phyloP scores from a whole-genome alignment of 2,329 filamentous ascomycete genomes.

The Aspergillus hiratsukae region DNA sequence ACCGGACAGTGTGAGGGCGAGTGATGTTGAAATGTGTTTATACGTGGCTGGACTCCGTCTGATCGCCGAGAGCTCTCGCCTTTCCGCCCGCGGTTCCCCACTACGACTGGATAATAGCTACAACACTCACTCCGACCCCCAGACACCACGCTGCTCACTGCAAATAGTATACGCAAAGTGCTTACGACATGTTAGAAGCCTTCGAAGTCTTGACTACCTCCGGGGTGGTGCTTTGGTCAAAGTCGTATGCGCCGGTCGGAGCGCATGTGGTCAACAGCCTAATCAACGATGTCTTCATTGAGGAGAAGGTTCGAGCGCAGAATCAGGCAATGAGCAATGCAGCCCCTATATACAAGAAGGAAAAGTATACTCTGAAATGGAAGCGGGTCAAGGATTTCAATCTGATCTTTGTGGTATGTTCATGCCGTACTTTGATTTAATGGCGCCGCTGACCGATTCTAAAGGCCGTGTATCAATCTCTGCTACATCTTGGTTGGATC shows the following conservation, averaged over 20 bases:
- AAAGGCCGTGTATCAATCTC: slow-evolving; percentile 91
- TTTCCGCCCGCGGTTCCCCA: slow-evolving; percentile 19
- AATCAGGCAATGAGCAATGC: slow-evolving; percentile 57
- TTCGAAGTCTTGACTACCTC: slow-evolving; percentile 97
- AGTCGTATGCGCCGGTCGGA: slow-evolving; percentile 74
- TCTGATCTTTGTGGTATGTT: slow-evolving; percentile 83
- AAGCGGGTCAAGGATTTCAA: slow-evolving; percentile 87
- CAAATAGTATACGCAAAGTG: neutral
- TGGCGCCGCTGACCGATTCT: slow-evolving; percentile 12
- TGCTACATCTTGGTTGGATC: slow-evolving; percentile 93
- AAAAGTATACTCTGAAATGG: slow-evolving; percentile 95
- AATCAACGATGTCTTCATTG: slow-evolving; percentile 95
- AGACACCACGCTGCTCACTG: neutral
- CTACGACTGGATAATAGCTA: slow-evolving; percentile 8
- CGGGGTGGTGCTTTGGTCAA: slow-evolving; percentile 94
- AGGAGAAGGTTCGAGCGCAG: slow-evolving; percentile 68
- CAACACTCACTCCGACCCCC: slow-evolving; percentile 1
- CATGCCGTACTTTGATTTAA: slow-evolving; percentile 5
- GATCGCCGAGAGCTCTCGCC: slow-evolving; percentile 18
- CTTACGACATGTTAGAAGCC: slow-evolving; percentile 72
- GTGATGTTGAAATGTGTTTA: slow-evolving; percentile 21
- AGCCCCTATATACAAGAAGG: slow-evolving; percentile 74
- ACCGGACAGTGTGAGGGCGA: slow-evolving; percentile 8
- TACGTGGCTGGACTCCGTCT: slow-evolving; percentile 31
- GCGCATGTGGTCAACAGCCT: slow-evolving; percentile 86